These are phyloP conservation scores for Pestalotiopsis sp. DNA, from an alignment of 2,329 filamentous ascomycete genomes.

Conservation along the genomic window DNA sequence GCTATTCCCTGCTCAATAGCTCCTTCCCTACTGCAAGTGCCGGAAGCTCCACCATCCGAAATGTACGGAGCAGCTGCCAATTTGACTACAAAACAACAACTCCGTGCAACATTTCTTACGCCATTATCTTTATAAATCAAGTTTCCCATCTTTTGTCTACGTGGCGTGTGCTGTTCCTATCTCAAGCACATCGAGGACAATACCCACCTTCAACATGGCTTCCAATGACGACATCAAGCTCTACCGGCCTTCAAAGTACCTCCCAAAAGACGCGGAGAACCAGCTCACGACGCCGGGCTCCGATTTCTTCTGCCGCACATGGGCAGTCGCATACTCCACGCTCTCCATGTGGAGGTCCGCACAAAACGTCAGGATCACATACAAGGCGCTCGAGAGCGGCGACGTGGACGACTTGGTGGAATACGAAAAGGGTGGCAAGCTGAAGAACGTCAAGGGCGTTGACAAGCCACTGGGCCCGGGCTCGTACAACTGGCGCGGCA, in stretches of 20 bases:
- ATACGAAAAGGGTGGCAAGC: constrained; percentile 44
- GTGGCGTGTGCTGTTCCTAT: neutral
- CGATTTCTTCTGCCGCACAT: constrained; percentile 64
- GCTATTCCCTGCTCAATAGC: neutral
- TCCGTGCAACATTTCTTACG: neutral
- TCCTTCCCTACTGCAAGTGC: constrained; percentile 7
- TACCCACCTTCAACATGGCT: neutral
- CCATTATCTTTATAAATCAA: neutral
- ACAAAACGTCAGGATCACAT: constrained; percentile 79
- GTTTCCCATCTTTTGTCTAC: neutral
- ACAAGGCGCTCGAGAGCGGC: constrained; percentile 52
- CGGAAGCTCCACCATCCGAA: constrained; percentile 9
- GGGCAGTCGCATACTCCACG: constrained; percentile 75
- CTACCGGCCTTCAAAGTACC: constrained; percentile 48
- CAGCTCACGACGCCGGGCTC: constrained; percentile 47
- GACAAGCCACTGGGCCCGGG: constrained; percentile 49
- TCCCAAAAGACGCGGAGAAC: constrained; percentile 24
- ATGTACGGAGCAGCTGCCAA: neutral
- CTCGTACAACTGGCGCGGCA: constrained; percentile 76
- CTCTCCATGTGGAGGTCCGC: constrained; percentile 79
- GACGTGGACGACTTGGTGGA: constrained; percentile 73
- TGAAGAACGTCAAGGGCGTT: constrained; percentile 65
- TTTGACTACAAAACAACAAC: neutral
- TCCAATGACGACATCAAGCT: constrained; percentile 12
- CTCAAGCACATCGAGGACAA: neutral